These are phyloP conservation scores for Aspergillus proliferans DNA, from an alignment of 2,329 filamentous ascomycete species.

Conservation along the genomic window DNA sequence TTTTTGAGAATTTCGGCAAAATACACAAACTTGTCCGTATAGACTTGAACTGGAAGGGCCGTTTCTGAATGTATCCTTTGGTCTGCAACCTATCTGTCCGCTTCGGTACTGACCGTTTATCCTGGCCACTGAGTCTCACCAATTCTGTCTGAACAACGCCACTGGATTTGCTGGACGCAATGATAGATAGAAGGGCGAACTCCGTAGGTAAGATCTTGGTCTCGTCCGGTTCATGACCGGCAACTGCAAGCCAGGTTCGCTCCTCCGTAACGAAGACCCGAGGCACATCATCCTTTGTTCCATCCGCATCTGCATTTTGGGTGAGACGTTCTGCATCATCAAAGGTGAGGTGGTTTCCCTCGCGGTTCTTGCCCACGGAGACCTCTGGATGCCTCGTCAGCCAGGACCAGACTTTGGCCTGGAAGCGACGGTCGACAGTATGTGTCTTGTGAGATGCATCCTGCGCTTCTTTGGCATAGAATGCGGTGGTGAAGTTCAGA, in stretches of 20 bases:
- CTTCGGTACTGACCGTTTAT: constrained; percentile 59
- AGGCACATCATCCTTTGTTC: constrained; percentile 2
- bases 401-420: constrained; percentile 54
- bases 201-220: constrained; percentile 49
- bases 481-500: constrained; percentile 27
- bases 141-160: constrained; percentile 56
- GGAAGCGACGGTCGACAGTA: constrained; percentile 45
- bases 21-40: constrained; percentile 52
- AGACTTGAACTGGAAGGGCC: constrained; percentile 42
- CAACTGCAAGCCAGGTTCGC: constrained; percentile 54
- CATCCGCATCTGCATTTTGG: not conserved
- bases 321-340: constrained; percentile 32
- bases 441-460: constrained; percentile 15
- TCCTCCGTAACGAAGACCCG: constrained; percentile 50
- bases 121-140: constrained; percentile 51
- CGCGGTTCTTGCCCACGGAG: constrained; percentile 40
- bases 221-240: constrained; percentile 54
- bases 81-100: constrained; percentile 51
- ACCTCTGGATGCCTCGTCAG: constrained; percentile 52
- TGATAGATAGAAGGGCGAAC: constrained; percentile 53
- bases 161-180: constrained; percentile 48
- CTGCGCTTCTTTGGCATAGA: constrained; percentile 25
- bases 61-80: constrained; percentile 59
- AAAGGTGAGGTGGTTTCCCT: constrained; percentile 36
- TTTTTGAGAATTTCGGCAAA: constrained; percentile 44